These are phyloP conservation scores for Colletotrichum sp. DNA, from an alignment of 2,329 filamentous ascomycete genomes.

Conservation along the genomic window DNA sequence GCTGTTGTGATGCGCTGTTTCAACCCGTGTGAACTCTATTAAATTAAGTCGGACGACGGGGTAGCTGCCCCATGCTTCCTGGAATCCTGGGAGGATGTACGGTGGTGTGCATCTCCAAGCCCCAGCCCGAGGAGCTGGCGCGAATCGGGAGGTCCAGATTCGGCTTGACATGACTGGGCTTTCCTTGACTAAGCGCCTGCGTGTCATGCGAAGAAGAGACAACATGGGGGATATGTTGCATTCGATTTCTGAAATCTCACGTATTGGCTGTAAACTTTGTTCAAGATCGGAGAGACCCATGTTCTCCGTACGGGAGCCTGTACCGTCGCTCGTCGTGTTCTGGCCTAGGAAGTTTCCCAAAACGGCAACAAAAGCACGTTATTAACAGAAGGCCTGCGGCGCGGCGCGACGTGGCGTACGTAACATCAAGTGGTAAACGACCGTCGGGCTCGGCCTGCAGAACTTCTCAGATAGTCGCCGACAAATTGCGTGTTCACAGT, in stretches of 20 bases:
- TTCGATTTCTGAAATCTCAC: background rate
- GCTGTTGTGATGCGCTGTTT: background rate
- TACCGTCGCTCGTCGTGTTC: background rate
- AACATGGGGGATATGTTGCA: background rate
- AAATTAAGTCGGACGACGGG: background rate
- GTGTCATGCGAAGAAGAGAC: background rate
- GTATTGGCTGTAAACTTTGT: background rate
- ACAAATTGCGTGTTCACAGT: background rate
- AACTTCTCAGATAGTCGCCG: background rate
- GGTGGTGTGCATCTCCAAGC: background rate
- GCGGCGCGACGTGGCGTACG: background rate
- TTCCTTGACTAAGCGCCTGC: background rate
- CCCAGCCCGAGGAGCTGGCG: background rate
- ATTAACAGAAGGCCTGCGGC: background rate
- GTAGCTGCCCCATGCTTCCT: background rate
- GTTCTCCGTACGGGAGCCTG: background rate
- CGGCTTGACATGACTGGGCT: background rate
- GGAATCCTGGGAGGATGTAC: background rate
- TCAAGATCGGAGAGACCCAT: background rate
- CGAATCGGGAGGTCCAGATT: background rate
- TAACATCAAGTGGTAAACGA: background rate
- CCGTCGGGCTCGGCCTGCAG: background rate
- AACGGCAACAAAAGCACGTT: background rate
- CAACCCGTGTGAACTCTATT: background rate
- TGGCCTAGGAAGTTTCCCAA: background rate